phyloP scores from a whole-genome alignment of 345 rosid species.

The Dipteronia dyeriana region DNA sequence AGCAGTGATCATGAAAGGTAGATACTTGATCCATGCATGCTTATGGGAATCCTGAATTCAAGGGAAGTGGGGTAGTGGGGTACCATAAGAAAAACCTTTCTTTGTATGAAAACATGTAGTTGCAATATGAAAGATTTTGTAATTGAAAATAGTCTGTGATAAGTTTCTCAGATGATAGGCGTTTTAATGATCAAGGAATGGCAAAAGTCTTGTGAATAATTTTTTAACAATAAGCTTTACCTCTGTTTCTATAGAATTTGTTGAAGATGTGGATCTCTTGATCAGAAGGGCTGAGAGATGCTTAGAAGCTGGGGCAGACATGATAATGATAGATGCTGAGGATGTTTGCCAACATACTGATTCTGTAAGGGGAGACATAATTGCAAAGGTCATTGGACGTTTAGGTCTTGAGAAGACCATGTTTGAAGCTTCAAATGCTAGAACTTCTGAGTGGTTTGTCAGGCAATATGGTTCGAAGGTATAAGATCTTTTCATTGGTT shows the following conservation, averaged over 20 bases:
- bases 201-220: not conserved
- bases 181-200: not conserved
- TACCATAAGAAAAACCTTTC: not conserved
- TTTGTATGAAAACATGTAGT: not conserved
- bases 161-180: not conserved
- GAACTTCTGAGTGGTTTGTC: conserved; percentile 85
- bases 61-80: not conserved
- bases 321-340: conserved; percentile 91
- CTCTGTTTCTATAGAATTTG: conserved; percentile 46
- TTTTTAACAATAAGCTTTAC: conserved; percentile 9
- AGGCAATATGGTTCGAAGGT: conserved; percentile 82
- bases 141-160: not conserved
- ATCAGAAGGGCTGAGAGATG: conserved; percentile 94
- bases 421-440: conserved; percentile 82
- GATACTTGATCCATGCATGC: not conserved
- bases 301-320: conserved; percentile 93
- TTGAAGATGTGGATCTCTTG: conserved; percentile 83
- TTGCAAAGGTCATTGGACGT: conserved; percentile 80
- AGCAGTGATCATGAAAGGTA: not conserved
- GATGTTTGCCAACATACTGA: conserved; percentile 75
- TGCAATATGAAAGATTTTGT: not conserved
- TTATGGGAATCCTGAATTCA: not conserved
- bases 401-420: conserved; percentile 88
- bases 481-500: conserved; percentile 9
- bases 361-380: conserved; percentile 68